A percentile compares a stretch with the other conserved stretches of the same genome.
phyloP scores from a whole-genome alignment of 1,284 basidiomycete genomes.

The Microbotryum violaceum region DNA sequence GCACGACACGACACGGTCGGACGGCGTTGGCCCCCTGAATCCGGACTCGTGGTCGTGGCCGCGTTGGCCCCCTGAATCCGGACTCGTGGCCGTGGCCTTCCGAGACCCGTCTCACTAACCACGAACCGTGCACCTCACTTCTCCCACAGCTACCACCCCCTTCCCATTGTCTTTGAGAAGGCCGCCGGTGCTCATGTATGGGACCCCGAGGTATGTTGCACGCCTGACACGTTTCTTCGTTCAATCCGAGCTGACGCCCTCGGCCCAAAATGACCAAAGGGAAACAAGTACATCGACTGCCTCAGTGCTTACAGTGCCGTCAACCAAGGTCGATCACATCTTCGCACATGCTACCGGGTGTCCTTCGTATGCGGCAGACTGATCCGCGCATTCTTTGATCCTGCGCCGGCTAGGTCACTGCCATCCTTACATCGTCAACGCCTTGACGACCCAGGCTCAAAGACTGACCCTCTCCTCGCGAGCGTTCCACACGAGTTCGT shows the following conservation, averaged over 20 bases:
- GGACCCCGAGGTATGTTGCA: constrained; percentile 31
- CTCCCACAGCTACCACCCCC: constrained; percentile 78
- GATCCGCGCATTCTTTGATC: constrained; percentile 7
- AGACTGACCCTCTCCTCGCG: constrained; percentile 88
- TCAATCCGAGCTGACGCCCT: constrained; percentile 4
- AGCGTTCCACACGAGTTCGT: constrained; percentile 90
- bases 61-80: not conserved
- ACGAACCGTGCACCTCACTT: constrained; percentile 19
- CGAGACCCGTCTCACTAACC: constrained; percentile 36
- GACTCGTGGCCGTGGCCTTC: not conserved
- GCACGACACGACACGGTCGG: not conserved
- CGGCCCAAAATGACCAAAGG: constrained; percentile 9
- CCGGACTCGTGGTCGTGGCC: not conserved
- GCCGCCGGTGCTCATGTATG: constrained; percentile 61
- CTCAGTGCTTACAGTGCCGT: constrained; percentile 90
- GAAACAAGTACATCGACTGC: constrained; percentile 54
- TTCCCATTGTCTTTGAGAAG: constrained; percentile 88
- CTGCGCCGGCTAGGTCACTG: constrained; percentile 66
- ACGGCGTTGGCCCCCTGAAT: not conserved
- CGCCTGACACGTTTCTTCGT: not conserved
- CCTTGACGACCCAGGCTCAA: constrained; percentile 77
- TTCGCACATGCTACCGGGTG: not conserved
- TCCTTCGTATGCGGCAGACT: not conserved
- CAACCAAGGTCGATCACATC: constrained; percentile 57
- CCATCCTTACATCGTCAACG: constrained; percentile 65